Conservation (phyloP, 306 rosid species). For the Cicer pinnatifidum region DNA sequence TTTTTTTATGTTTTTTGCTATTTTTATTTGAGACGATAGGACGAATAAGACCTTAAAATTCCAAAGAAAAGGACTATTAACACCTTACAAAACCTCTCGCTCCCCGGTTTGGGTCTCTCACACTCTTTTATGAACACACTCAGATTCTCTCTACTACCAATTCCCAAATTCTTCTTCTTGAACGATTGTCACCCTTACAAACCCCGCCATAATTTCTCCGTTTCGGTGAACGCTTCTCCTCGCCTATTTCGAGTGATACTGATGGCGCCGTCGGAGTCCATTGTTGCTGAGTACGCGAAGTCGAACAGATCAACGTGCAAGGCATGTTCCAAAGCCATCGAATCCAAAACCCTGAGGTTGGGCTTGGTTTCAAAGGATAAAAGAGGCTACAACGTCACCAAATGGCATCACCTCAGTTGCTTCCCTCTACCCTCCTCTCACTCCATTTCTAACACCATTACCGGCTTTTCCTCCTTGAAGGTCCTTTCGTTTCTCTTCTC, state of each 20-base stretch:
- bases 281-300: constrained; percentile 67
- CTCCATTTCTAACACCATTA: constrained; percentile 34
- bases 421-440: constrained; percentile 47
- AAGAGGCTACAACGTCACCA: constrained; percentile 49
- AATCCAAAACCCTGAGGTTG: constrained; percentile 54
- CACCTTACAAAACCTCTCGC: too few relatives aligned
- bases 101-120: too few relatives aligned
- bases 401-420: constrained; percentile 77
- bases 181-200: not conserved
- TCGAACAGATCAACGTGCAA: constrained; percentile 68
- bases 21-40: too few relatives aligned
- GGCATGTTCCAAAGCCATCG: constrained; percentile 58
- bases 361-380: constrained; percentile 56
- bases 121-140: too few relatives aligned
- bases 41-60: too few relatives aligned
- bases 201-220: not conserved
- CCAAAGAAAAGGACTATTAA: too few relatives aligned
- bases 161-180: not conserved
- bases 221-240: constrained; percentile 6
- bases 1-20: too few relatives aligned
- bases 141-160: not conserved
- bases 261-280: constrained; percentile 53
- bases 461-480: constrained; percentile 65
- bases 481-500: constrained; percentile 30
- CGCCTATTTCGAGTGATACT: constrained; percentile 29